Base-by-base conservation (phyloP, 2,329 filamentous ascomycete species). In the Ophiognomonia clavigignenti-juglandacearum region DNA sequence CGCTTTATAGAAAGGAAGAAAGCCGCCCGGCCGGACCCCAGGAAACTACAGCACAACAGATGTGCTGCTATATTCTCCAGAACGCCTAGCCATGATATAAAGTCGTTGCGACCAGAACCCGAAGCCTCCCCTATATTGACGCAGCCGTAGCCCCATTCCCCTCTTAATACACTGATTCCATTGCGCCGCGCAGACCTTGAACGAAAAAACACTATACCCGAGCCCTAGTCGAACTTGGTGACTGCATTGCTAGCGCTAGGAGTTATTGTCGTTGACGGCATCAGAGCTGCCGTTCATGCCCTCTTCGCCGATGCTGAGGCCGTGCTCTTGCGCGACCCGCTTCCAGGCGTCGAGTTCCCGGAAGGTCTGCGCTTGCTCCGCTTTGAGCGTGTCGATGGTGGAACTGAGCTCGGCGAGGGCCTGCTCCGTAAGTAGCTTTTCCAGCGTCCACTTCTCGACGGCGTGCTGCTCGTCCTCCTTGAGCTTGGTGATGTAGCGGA, bases 381-480 rank as follows among this genome's bases (percentile, higher is more conserved):
- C 74, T 71, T 92, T 92, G 53, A 92, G 78, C 68, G 91, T 93
- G 57, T 95, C 88, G 59, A 92, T 95, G 54, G 86, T 91, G 24
- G 83, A 78, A 60, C 86, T 92, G 42, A 96, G 80, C 67, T 97
- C 92, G 14, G 84, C 83, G 56, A 95, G 92, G 39, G 89, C 89
- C 63, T 93, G 88, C 68, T 95, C 88, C 0, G 88, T 92, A 32
- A 93, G 76, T 32, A 95, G 78, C 70, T 97, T 97, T 68, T 93
- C 88, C 23, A 93, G 73, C 4, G 88, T 92, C 87, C 88, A 93
- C 67, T 96, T 90, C 64, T 96, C 92, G 53, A 95, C 90, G 64
- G 96, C 96, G 54, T 93, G 87, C 14, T 86, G 82, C 64, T 96
- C 92, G 57, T 96, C 95, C 64, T 96, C 90, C 64, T 93, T 95